Conservation (phyloP, 257 asterid genomes). For the Solanum etuberosum region DNA sequence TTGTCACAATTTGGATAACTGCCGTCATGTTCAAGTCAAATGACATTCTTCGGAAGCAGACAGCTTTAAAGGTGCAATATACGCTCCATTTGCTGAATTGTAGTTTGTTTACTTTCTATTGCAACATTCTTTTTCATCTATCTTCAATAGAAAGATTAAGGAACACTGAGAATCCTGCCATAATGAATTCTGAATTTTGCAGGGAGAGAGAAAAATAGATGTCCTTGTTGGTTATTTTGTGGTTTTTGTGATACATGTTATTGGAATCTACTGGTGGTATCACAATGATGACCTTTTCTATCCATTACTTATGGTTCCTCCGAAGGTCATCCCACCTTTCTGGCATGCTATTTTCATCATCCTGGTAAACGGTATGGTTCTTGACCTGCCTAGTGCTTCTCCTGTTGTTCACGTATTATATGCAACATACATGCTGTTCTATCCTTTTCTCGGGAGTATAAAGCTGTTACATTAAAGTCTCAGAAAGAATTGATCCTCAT, state of each 20-base stretch:
- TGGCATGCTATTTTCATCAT: constrained; percentile 82
- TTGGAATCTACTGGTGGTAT: constrained; percentile 82
- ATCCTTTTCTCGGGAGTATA: neutral
- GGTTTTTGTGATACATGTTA: constrained; percentile 50
- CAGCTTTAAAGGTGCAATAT: constrained; percentile 75
- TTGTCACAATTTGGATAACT: constrained; percentile 60
- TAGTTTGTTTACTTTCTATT: neutral
- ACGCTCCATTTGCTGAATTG: neutral
- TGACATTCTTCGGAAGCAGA: constrained; percentile 81
- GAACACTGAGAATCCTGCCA: neutral
- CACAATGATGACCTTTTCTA: constrained; percentile 49
- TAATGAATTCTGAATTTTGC: constrained; percentile 18
- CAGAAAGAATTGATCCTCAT: neutral
- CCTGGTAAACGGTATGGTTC: constrained; percentile 62
- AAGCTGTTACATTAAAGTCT: neutral
- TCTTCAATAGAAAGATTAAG: neutral
- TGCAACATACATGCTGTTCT: neutral
- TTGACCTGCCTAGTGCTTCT: constrained; percentile 5
- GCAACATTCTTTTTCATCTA: neutral
- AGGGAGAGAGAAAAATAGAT: constrained; percentile 75
- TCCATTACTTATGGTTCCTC: constrained; percentile 78
- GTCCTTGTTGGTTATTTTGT: constrained; percentile 51
- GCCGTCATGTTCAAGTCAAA: constrained; percentile 81
- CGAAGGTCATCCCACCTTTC: constrained; percentile 75
- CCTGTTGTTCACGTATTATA: neutral